A percentile compares a stretch with the other conserved stretches of the same genome.
Conservation (phyloP, 176 grass and related monocot genomes). For the Tillandsia leiboldiana region DNA sequence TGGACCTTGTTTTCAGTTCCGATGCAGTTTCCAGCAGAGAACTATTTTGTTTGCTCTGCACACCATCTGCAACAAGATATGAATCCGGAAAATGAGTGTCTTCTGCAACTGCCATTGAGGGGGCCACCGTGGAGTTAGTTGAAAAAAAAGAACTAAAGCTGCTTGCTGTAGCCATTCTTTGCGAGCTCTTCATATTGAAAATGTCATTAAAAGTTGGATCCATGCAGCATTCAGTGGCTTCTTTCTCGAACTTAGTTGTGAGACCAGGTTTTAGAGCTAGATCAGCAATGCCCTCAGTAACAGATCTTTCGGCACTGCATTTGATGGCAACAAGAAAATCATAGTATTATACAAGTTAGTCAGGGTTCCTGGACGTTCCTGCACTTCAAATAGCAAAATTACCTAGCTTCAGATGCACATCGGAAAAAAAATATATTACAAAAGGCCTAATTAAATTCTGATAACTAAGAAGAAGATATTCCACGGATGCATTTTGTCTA, state of each 20-base stretch:
- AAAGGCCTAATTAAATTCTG: background rate
- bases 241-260: constrained; percentile 13
- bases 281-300: constrained; percentile 8
- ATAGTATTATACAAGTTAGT: background rate
- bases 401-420: background rate
- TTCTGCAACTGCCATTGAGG: background rate
- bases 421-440: background rate
- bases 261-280: background rate
- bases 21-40: background rate
- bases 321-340: background rate
- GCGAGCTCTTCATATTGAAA: too few species aligned
- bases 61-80: background rate
- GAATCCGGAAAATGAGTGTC: background rate
- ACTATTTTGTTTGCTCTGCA: background rate
- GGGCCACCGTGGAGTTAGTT: background rate
- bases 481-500: too few species aligned
- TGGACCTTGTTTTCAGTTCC: background rate
- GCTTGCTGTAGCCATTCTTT: too few species aligned
- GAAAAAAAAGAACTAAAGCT: too few species aligned
- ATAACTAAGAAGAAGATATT: background rate
- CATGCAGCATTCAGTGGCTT: constrained; percentile 6
- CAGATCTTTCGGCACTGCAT: constrained; percentile 8
- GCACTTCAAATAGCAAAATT: background rate
- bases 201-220: constrained; percentile 21
- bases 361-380: background rate